Evolutionary conservation across 2,329 filamentous ascomycete genomes (phyloP).

Genomic region (Venturia carpophila): DNA sequence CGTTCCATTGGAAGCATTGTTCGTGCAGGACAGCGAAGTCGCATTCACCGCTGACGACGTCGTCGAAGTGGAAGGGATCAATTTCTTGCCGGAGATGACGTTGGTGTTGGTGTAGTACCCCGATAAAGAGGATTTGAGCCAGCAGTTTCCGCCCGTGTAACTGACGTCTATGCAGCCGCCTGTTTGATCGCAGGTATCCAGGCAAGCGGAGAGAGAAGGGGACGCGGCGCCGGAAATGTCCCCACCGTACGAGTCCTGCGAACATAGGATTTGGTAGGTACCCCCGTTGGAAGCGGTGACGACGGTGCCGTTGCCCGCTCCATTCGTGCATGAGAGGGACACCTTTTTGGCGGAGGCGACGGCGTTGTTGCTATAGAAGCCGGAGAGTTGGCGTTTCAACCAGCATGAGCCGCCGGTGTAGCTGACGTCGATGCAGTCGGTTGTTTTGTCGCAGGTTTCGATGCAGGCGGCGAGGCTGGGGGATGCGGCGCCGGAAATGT

Average conservation of each 20-base stretch:
- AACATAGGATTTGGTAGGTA: not conserved
- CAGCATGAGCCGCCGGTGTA: not conserved
- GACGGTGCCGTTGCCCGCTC: not conserved
- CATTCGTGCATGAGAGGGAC: not conserved
- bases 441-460: not conserved
- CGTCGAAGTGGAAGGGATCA: not conserved
- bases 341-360: not conserved
- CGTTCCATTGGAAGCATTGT: not conserved
- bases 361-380: not conserved
- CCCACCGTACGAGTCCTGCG: not conserved
- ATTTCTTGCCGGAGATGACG: constrained; percentile 4
- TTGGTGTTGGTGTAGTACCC: not conserved
- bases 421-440: not conserved
- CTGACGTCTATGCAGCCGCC: not conserved
- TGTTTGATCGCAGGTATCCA: not conserved
- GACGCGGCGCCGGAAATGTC: not conserved
- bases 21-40: not conserved
- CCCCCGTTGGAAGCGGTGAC: not conserved
- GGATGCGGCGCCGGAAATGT: not conserved
- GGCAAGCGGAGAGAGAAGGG: not conserved
- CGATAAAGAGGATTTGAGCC: not conserved
- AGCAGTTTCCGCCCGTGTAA: not conserved
- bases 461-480: not conserved
- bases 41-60: not conserved
- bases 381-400: not conserved